phyloP scores from a whole-genome alignment of 2,329 filamentous ascomycete species.

The Exophiala mesophila region DNA sequence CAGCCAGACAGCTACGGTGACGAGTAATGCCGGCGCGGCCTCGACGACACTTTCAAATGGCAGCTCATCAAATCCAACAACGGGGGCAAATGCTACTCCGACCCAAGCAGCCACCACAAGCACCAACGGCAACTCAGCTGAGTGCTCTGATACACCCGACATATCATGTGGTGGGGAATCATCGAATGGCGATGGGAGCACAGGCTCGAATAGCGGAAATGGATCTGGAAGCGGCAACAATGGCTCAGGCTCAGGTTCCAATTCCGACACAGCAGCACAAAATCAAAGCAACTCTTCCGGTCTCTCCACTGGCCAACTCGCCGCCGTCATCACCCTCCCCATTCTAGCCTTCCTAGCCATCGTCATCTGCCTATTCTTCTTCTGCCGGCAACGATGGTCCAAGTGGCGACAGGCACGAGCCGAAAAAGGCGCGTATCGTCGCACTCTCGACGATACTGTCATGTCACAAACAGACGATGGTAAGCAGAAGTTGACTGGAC shows the following conservation, averaged over 20 bases:
- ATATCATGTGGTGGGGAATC: neutral
- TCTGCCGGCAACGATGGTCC: constrained; percentile 11
- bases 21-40: neutral
- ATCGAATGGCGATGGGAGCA: neutral
- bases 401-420: constrained; percentile 14
- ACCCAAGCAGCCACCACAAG: neutral
- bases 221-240: neutral
- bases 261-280: constrained; percentile 8
- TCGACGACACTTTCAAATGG: too few relatives aligned
- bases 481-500: constrained; percentile 5
- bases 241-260: neutral
- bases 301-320: constrained; percentile 19
- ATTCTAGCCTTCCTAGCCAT: constrained; percentile 12
- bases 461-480: neutral
- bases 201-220: constrained; percentile 4
- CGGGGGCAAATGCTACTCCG: neutral
- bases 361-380: constrained; percentile 16
- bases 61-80: neutral
- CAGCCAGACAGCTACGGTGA: neutral
- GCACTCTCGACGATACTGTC: constrained; percentile 20
- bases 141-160: too few relatives aligned
- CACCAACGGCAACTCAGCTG: neutral
- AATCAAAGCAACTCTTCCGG: constrained; percentile 1
- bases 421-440: constrained; percentile 18
- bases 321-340: constrained; percentile 18